Percentiles rank a stretch among this genome's conserved stretches.
phyloP scores from a whole-genome alignment of 1,284 basidiomycete genomes.

The Sporisorium exsertum region DNA sequence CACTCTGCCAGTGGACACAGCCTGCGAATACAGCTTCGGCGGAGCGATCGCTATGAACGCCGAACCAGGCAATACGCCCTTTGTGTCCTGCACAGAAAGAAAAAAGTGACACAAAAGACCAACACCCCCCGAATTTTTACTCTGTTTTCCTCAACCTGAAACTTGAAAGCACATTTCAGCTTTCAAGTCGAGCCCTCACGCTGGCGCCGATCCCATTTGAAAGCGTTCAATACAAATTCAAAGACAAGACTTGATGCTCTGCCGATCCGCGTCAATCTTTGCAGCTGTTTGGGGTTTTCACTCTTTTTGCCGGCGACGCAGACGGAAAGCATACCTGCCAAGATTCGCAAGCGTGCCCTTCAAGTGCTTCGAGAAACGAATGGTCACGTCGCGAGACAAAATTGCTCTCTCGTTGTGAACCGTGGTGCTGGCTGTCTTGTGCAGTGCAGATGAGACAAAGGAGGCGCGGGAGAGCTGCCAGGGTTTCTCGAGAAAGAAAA shows the following conservation, averaged over 20 bases:
- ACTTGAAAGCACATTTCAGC: not conserved
- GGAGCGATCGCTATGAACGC: slow-evolving; percentile 1
- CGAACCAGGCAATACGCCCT: not conserved
- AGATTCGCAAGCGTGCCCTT: no score
- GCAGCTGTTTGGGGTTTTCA: slow-evolving; percentile 6
- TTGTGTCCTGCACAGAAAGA: not conserved
- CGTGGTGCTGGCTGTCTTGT: slow-evolving; percentile 5
- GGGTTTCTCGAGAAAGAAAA: not conserved
- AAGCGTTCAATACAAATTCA: not conserved
- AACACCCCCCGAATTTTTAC: slow-evolving; percentile 5
- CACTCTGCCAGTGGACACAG: not conserved
- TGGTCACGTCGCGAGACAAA: no score
- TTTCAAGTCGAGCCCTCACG: not conserved
- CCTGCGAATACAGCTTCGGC: not conserved
- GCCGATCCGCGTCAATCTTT: slow-evolving; percentile 17
- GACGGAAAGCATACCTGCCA: not conserved
- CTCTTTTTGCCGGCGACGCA: not conserved
- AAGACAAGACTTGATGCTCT: not conserved
- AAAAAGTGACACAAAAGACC: slow-evolving; percentile 10
- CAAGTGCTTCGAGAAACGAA: no score
- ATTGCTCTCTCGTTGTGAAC: no score
- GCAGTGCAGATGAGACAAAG: slow-evolving; percentile 7
- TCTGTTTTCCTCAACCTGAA: not conserved
- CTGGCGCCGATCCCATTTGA: slow-evolving; percentile 16
- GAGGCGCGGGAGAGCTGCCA: not conserved